Evolutionary conservation across 2,329 filamentous ascomycete genomes (phyloP), one percentile per base, ranked within the genome.

Genomic region (Bimuria novae-zelandiae): DNA sequence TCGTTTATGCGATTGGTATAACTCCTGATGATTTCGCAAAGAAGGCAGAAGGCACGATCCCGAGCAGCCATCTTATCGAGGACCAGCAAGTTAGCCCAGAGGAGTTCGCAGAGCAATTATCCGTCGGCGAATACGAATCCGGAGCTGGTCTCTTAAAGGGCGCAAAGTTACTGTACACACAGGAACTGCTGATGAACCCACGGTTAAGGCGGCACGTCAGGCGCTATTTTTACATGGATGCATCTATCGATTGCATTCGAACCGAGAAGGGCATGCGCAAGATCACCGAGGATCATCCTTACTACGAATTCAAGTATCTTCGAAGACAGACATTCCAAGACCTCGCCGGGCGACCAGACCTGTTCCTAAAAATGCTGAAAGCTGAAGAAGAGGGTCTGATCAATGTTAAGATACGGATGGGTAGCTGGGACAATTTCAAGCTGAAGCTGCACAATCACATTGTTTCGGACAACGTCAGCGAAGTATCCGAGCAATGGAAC

Each of bases 261-360:
- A 99, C 94, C 0, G 92, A 97, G 55, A 99, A 97, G 75, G 94
- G 94, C 23, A 79, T 97, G 48, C 89, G 90, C 52, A 90, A 90
- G 68, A 97, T 99, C 62, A 92, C 96, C 64, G 93, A 97, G 56
- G 87, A 94, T 21, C 92, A 97, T 67, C 91, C 92, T 0, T 97
- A 95, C 74, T 97, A 97, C 71, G 94, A 97, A 74, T 90, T 99
- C 79, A 96, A 99, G 75, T 99, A 99, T 65, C 81, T 99, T 17
- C 86, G 91, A 59, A 92, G 94, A 64, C 92, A 97, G 74, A 89
- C 90, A 7, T 89, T 97, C 56, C 79, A 80, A 36, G 89, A 94
- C 61, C 84, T 97, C 54, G 89, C 91, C 2, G 85, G 86, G 47
- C 87, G 89, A 48, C 94, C 94, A 1, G 92, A 97, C 60, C 80